Percentiles rank a stretch among this genome's conserved stretches.
These are phyloP conservation scores for Polygonum aviculare DNA, from an alignment of 148 eudicot species.

Conservation along the genomic window DNA sequence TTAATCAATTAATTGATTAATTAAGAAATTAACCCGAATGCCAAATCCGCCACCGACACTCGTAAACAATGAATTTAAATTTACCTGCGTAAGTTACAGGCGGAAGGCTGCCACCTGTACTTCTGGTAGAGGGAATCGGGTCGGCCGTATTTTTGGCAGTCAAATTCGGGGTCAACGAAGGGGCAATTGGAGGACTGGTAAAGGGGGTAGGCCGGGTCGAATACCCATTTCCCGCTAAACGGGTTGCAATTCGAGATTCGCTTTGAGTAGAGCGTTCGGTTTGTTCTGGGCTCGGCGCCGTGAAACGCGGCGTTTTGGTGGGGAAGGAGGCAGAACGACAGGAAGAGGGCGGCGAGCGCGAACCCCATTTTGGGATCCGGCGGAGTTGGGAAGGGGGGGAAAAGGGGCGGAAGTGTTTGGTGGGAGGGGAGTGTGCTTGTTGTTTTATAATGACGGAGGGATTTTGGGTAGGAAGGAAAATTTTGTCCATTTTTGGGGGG, in stretches of 20 bases:
- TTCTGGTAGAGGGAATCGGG: slow-evolving; percentile 67
- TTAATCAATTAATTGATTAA: background rate
- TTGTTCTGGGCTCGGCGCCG: background rate
- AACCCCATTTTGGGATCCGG: slow-evolving; percentile 28
- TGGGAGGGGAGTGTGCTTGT: background rate
- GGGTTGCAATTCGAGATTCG: slow-evolving; percentile 29
- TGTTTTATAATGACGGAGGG: too few relatives aligned
- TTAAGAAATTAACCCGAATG: background rate
- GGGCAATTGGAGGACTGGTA: slow-evolving; percentile 65
- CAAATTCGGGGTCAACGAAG: slow-evolving; percentile 58
- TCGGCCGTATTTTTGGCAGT: slow-evolving; percentile 59
- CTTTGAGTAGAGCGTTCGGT: background rate
- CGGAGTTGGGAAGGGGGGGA: background rate
- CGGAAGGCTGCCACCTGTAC: slow-evolving; percentile 79
- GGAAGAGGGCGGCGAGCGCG: slow-evolving; percentile 24
- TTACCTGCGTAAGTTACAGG: slow-evolving; percentile 67
- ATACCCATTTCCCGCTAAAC: slow-evolving; percentile 86
- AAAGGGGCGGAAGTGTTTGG: background rate
- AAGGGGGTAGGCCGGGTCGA: slow-evolving; percentile 67
- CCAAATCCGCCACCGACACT: slow-evolving; percentile 5
- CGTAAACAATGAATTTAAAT: background rate
- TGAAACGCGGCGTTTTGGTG: slow-evolving; percentile 14
- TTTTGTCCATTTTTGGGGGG: background rate
- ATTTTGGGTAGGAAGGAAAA: background rate
- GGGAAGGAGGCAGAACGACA: slow-evolving; percentile 20